Percentiles rank a stretch among this genome's conserved stretches.
Conservation (phyloP, 345 rosid species). For the Citrus unshiu region DNA sequence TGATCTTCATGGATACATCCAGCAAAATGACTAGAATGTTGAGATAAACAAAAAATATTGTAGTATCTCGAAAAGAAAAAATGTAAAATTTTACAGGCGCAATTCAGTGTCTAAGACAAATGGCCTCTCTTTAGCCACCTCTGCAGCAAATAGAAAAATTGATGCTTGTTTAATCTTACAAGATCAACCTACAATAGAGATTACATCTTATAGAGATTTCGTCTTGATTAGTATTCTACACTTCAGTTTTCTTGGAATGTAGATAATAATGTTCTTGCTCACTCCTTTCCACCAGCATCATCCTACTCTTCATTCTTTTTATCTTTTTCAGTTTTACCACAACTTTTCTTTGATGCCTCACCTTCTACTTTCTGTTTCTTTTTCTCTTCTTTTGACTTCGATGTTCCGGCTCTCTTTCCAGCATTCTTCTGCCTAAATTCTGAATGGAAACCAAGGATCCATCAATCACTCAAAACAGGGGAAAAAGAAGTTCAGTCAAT, state of each 20-base stretch:
- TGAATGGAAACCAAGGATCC: constrained; percentile 20
- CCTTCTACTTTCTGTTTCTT: constrained; percentile 51
- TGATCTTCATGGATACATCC: not conserved
- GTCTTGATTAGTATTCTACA: not conserved
- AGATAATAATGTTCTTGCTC: constrained; percentile 5
- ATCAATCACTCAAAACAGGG: not conserved
- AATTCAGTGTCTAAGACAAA: not conserved
- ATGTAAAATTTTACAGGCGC: not conserved
- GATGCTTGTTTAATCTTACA: not conserved
- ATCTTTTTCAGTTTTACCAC: constrained; percentile 28
- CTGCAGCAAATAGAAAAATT: not conserved
- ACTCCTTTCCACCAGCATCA: not conserved
- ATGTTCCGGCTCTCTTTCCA: constrained; percentile 51
- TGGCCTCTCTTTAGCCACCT: not conserved
- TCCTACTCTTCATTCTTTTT: constrained; percentile 4
- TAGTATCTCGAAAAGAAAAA: not conserved
- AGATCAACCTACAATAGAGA: not conserved
- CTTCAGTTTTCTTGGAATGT: not conserved
- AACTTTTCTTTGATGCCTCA: constrained; percentile 26
- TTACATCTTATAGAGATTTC: not conserved
- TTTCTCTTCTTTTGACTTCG: constrained; percentile 40
- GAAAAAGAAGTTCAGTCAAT: not conserved
- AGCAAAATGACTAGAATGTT: not conserved
- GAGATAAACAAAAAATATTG: too few relatives aligned
- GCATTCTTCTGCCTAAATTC: constrained; percentile 67